Conservation (phyloP, 495 filamentous ascomycete species). For the Hypoxylon lienhwacheense region DNA sequence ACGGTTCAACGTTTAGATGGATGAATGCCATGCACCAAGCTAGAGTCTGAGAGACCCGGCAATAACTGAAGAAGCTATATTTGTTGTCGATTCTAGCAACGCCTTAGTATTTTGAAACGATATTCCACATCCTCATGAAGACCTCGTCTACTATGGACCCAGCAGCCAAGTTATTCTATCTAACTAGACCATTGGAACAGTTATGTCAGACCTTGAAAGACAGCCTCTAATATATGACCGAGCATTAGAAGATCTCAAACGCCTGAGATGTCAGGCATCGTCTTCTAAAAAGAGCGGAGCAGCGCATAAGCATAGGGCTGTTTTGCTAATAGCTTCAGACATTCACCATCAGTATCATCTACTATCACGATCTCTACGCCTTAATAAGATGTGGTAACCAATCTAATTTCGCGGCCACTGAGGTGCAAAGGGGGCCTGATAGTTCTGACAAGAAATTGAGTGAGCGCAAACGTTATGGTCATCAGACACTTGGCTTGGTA, state of each 20-base stretch:
- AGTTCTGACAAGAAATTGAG: no score
- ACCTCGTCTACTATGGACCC: slow-evolving; percentile 41
- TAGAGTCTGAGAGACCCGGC: slow-evolving; percentile 28
- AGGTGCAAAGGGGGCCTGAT: slow-evolving; percentile 17
- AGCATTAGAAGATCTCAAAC: slow-evolving; percentile 43
- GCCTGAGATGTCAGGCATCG: slow-evolving; percentile 12
- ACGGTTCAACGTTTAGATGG: no score
- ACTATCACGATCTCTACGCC: slow-evolving; percentile 35
- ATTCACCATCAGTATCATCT: slow-evolving; percentile 23
- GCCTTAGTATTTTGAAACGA: slow-evolving; percentile 47
- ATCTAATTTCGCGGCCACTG: slow-evolving; percentile 26
- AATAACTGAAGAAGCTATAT: slow-evolving; percentile 40
- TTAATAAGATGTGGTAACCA: slow-evolving; percentile 30
- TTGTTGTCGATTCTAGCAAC: slow-evolving; percentile 33
- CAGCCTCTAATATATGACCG: slow-evolving; percentile 41
- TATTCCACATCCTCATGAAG: slow-evolving; percentile 47
- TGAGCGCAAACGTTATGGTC: no score
- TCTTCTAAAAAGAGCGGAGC: slow-evolving; percentile 21
- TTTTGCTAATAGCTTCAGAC: slow-evolving; percentile 16
- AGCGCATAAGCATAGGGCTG: slow-evolving; percentile 26
- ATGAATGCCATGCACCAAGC: slow-evolving; percentile 36
- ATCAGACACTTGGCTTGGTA: no score
- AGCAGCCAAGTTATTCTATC: slow-evolving; percentile 40
- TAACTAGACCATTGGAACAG: slow-evolving; percentile 45
- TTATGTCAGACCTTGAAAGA: slow-evolving; percentile 37